Percentiles rank a stretch among this genome's conserved stretches.
Evolutionary conservation across 768 basidiomycete species (phyloP).

Genomic region (Phaeolepiota aurea): DNA sequence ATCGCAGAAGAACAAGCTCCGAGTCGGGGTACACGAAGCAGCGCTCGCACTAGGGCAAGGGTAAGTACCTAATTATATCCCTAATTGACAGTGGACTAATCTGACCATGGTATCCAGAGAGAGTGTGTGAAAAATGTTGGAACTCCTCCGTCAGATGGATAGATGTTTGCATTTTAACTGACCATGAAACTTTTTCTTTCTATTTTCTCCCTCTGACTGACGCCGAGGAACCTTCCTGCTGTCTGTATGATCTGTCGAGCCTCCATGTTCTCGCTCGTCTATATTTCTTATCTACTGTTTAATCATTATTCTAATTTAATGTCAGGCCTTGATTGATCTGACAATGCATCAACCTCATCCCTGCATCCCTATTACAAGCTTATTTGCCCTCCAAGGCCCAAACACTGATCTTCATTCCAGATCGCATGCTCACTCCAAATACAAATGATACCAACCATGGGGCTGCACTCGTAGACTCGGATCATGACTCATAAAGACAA

Average conservation of each 20-base stretch:
- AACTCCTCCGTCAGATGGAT: slow-evolving; percentile 1
- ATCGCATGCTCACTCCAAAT: too few species aligned
- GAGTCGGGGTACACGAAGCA: slow-evolving; percentile 18
- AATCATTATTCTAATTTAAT: too few species aligned
- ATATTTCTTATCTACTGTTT: neutral
- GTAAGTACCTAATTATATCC: slow-evolving; percentile 2
- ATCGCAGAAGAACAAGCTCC: slow-evolving; percentile 19
- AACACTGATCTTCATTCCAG: too few species aligned
- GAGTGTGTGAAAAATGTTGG: neutral
- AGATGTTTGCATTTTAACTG: slow-evolving; percentile 4
- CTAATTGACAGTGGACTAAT: neutral
- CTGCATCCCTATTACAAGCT: too few species aligned
- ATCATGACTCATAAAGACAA: too few species aligned
- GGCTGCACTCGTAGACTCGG: too few species aligned
- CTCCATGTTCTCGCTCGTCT: neutral
- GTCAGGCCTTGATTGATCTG: too few species aligned
- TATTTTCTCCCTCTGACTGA: too few species aligned
- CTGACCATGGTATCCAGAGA: neutral
- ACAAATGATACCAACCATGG: too few species aligned
- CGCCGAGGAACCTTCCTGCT: neutral
- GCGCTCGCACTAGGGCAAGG: slow-evolving; percentile 10
- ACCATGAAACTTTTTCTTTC: too few species aligned
- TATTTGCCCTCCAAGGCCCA: too few species aligned
- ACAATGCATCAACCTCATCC: too few species aligned
- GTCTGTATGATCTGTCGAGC: neutral